A percentile compares a stretch with the other conserved stretches of the same genome.
These are phyloP conservation scores for Liquidambar formosana DNA, from an alignment of 164 flowering plant genomes.

Conservation along the genomic window DNA sequence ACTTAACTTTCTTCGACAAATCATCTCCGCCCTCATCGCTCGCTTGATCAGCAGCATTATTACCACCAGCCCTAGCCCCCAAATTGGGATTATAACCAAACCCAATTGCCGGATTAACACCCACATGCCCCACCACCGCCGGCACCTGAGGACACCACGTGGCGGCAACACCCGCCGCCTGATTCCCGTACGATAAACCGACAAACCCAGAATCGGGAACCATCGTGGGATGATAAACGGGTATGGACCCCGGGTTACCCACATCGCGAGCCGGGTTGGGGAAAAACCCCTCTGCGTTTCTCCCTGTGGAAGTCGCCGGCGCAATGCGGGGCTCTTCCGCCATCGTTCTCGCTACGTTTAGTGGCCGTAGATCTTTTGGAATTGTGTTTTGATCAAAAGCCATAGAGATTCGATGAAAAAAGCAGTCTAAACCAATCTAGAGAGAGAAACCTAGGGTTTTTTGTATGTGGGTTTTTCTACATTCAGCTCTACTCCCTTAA, in stretches of 20 bases:
- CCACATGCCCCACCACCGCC: constrained; percentile 13
- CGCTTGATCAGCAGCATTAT: constrained; percentile 34
- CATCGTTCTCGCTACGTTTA: constrained; percentile 46
- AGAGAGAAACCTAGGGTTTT: background rate
- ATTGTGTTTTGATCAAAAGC: constrained; percentile 64
- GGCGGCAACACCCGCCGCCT: constrained; percentile 15
- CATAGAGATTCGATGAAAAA: constrained; percentile 26
- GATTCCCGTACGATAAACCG: constrained; percentile 44
- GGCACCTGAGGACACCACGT: constrained; percentile 33
- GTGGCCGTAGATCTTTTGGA: constrained; percentile 61
- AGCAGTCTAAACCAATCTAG: background rate
- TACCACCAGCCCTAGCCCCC: constrained; percentile 28
- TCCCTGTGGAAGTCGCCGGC: constrained; percentile 24
- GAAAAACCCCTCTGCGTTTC: constrained; percentile 38
- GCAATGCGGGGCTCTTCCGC: constrained; percentile 55
- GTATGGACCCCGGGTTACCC: constrained; percentile 34
- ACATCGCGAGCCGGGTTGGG: constrained; percentile 29
- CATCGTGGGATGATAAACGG: constrained; percentile 36
- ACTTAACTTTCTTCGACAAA: constrained; percentile 59
- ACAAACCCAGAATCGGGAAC: constrained; percentile 36
- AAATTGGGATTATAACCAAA: constrained; percentile 18
- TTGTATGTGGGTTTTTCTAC: background rate
- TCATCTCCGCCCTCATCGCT: constrained; percentile 59
- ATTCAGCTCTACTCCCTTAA: constrained; percentile 1
- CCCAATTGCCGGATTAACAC: constrained; percentile 16